Evolutionary conservation across 2,329 filamentous ascomycete species (phyloP).

Genomic region (Hirsutella minnesotensis): DNA sequence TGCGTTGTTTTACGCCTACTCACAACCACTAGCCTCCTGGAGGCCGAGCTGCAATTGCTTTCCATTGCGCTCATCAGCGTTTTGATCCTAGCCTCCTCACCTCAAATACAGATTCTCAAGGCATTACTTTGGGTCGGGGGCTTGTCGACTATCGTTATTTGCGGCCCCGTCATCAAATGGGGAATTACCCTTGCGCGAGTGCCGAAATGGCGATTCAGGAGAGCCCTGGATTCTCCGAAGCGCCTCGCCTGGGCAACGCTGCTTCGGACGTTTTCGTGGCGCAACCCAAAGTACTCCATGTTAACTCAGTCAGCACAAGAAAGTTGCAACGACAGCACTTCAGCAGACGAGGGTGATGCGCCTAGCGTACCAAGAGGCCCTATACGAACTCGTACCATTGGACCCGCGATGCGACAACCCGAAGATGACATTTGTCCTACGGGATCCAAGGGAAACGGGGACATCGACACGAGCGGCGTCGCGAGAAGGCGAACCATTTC

Average conservation of each 20-base stretch:
- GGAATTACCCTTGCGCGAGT: constrained; percentile 78
- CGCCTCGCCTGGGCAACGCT: constrained; percentile 24
- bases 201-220: constrained; percentile 79
- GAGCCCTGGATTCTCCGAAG: constrained; percentile 28
- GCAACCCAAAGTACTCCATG: constrained; percentile 30
- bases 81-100: constrained; percentile 63
- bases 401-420: neutral
- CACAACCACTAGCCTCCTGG: constrained; percentile 77
- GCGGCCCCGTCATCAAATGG: constrained; percentile 66
- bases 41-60: constrained; percentile 78
- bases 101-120: constrained; percentile 77
- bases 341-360: constrained; percentile 19
- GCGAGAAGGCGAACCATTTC: constrained; percentile 42
- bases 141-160: constrained; percentile 59
- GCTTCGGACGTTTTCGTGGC: constrained; percentile 31
- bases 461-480: constrained; percentile 9
- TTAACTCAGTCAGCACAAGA: constrained; percentile 19
- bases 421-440: constrained; percentile 8
- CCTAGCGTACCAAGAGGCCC: constrained; percentile 9
- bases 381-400: constrained; percentile 19
- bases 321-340: constrained; percentile 17
- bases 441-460: constrained; percentile 9
- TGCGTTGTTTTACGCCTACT: constrained; percentile 64
- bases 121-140: constrained; percentile 79
- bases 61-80: constrained; percentile 75